phyloP scores from a whole-genome alignment of 164 flowering plant genomes.

The Dillenia suffruticosa region DNA sequence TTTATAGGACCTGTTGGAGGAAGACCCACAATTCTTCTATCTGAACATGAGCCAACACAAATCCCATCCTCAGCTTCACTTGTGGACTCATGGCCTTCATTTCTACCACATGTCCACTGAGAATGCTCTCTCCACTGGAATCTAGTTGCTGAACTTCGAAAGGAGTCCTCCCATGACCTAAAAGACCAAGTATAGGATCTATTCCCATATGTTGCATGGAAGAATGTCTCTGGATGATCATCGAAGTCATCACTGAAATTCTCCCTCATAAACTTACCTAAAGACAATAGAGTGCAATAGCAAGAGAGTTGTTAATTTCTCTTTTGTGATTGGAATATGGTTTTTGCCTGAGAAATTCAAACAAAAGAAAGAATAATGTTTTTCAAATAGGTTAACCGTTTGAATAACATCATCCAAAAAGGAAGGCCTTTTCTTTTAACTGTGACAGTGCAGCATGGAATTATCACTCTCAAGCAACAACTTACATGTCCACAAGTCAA shows the following conservation, averaged over 20 bases:
- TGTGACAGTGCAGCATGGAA: too few species aligned
- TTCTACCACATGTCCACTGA: constrained; percentile 25
- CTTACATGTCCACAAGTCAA: too few species aligned
- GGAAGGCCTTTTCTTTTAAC: too few species aligned
- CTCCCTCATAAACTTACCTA: constrained; percentile 42
- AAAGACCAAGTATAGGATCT: constrained; percentile 59
- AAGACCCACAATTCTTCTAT: constrained; percentile 73
- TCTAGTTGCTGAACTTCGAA: constrained; percentile 29
- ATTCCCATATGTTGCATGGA: constrained; percentile 50
- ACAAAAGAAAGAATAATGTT: too few species aligned
- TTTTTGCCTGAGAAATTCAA: too few species aligned
- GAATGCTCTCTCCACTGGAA: constrained; percentile 60
- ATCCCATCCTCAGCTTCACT: constrained; percentile 43
- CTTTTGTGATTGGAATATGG: too few species aligned
- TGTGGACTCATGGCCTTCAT: constrained; percentile 24
- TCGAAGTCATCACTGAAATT: constrained; percentile 35
- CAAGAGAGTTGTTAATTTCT: too few species aligned
- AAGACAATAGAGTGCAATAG: constrained; percentile 1
- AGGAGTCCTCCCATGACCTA: constrained; percentile 22
- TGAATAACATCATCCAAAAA: too few species aligned
- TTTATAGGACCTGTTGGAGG: constrained; percentile 73
- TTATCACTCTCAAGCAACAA: too few species aligned
- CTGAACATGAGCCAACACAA: constrained; percentile 46
- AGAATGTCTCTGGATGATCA: constrained; percentile 37
- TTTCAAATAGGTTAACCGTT: too few species aligned